Evolutionary conservation across 2,329 filamentous ascomycete genomes (phyloP).

Genomic region (Trichoderma cornu-damae): DNA sequence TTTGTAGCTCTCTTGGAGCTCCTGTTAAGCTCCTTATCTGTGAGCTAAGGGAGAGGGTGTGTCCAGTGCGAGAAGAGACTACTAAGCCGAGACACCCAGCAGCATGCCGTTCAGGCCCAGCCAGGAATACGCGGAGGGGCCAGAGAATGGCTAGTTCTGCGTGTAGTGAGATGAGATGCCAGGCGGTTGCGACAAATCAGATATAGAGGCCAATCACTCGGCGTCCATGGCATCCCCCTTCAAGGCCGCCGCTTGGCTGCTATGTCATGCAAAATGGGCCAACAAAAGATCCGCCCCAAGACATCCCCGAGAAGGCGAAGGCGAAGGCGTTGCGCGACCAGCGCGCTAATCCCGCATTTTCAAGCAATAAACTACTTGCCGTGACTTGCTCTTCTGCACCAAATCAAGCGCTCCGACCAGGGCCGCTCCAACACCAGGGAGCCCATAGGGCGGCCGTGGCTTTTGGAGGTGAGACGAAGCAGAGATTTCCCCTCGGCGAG

Average conservation of each 20-base stretch:
- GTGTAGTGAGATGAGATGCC: constrained; percentile 8
- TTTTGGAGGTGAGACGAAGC: constrained; percentile 2
- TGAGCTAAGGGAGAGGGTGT: not conserved
- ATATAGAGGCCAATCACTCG: constrained; percentile 11
- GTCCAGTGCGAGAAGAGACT: not conserved
- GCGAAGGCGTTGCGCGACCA: constrained; percentile 26
- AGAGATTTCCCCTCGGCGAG: constrained; percentile 8
- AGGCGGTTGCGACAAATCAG: not conserved
- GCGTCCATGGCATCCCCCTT: not conserved
- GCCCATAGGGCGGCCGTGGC: not conserved
- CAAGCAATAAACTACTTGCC: not conserved
- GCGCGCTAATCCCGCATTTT: constrained; percentile 32
- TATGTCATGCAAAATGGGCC: constrained; percentile 12
- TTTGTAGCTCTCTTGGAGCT: not conserved
- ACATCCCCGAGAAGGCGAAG: constrained; percentile 5
- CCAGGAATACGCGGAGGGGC: not conserved
- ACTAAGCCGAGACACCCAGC: constrained; percentile 2
- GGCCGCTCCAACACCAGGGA: not conserved
- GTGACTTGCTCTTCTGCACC: not conserved
- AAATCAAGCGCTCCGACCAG: constrained; percentile 11
- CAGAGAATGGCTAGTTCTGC: not conserved
- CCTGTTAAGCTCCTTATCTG: not conserved
- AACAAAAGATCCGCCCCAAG: constrained; percentile 13
- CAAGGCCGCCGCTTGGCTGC: not conserved
- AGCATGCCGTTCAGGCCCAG: not conserved